phyloP scores from a whole-genome alignment of 257 asterid species.

The Solanum corneliomulleri region DNA sequence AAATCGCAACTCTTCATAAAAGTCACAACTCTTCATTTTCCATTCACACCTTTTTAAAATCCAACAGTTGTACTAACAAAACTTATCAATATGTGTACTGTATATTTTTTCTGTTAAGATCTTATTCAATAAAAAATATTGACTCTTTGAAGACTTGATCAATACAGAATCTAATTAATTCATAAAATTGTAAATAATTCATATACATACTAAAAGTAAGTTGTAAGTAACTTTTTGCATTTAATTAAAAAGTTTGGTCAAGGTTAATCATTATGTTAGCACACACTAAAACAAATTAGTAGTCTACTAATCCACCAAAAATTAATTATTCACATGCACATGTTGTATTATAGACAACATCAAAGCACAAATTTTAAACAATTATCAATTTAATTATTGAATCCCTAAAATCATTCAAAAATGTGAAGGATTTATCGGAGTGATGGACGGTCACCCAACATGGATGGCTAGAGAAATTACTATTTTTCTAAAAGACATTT shows the following conservation, averaged over 20 bases:
- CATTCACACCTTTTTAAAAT: too few species aligned
- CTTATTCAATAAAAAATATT: neutral
- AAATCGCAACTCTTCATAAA: too few species aligned
- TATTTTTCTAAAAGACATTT: neutral
- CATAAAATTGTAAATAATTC: neutral
- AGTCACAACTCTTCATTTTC: too few species aligned
- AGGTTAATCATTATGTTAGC: neutral
- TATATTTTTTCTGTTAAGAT: neutral
- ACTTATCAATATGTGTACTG: neutral
- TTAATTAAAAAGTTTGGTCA: neutral
- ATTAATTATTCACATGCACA: neutral
- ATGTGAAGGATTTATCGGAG: neutral
- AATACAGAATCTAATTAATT: neutral
- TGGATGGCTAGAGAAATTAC: neutral
- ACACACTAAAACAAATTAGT: neutral
- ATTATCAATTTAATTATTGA: neutral
- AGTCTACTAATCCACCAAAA: neutral
- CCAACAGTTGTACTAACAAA: neutral
- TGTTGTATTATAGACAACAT: neutral
- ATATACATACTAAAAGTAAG: neutral
- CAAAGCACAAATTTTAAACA: neutral
- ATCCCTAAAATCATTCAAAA: neutral
- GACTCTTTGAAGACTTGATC: neutral
- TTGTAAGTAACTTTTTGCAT: neutral
- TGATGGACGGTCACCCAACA: neutral